Evolutionary conservation across 2,329 filamentous ascomycete genomes (phyloP).

Genomic region (Colletotrichum sp.): DNA sequence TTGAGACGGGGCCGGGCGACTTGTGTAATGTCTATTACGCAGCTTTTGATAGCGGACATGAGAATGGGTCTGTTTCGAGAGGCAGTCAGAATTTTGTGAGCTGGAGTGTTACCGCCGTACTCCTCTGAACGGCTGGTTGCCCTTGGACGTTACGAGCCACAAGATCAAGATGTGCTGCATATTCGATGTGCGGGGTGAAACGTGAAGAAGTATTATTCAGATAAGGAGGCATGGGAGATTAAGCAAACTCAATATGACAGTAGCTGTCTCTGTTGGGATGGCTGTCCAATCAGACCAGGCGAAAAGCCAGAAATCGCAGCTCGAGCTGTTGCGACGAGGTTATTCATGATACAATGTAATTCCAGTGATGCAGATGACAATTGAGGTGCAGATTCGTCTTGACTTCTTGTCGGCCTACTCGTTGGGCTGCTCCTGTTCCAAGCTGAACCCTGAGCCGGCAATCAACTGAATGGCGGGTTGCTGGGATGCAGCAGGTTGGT

Average conservation of each 20-base stretch:
- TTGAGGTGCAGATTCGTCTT: neutral
- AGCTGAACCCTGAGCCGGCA: neutral
- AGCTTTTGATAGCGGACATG: neutral
- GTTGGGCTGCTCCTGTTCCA: neutral
- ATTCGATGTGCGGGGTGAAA: neutral
- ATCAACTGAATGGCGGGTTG: neutral
- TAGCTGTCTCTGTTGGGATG: neutral
- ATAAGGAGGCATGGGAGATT: neutral
- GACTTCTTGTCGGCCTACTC: neutral
- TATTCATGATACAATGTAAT: neutral
- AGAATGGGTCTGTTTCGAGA: neutral
- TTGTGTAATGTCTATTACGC: conserved; percentile 14
- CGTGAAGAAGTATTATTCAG: neutral
- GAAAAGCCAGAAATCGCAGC: neutral
- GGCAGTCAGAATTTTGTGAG: neutral
- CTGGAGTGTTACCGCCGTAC: neutral
- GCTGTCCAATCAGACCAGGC: neutral
- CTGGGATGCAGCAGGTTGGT: neutral
- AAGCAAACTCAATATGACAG: neutral
- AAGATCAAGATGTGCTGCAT: neutral
- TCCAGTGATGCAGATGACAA: neutral
- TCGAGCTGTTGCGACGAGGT: neutral
- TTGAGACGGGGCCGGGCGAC: neutral
- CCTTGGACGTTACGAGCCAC: neutral
- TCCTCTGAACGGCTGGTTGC: neutral